These are phyloP conservation scores for Amphirosellinia nigrospora DNA, from an alignment of 495 filamentous ascomycete genomes.

Conservation along the genomic window DNA sequence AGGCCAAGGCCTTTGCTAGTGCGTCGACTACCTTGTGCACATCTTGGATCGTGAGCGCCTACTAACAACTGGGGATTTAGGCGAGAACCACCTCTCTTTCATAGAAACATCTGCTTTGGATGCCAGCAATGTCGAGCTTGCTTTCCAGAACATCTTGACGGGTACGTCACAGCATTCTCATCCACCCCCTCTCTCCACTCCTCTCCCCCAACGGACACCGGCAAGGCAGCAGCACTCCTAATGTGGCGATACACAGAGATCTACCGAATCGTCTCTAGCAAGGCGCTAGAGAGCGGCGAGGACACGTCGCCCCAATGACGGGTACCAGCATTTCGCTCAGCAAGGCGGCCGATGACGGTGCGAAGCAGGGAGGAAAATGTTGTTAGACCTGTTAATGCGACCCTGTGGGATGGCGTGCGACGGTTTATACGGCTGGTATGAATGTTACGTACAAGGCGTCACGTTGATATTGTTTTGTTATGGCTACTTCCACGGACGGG, in stretches of 20 bases:
- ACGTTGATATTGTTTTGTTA: conserved; percentile 42
- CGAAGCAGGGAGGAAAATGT: conserved; percentile 83
- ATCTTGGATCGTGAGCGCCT: conserved; percentile 1
- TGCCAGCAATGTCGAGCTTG: conserved; percentile 98
- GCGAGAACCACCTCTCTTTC: conserved; percentile 94
- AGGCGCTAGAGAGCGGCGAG: conserved; percentile 89
- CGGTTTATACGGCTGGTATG: conserved; percentile 49
- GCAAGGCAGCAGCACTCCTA: conserved; percentile 25
- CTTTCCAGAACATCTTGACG: conserved; percentile 99
- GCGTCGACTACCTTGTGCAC: conserved; percentile 42
- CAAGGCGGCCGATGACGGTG: conserved; percentile 73
- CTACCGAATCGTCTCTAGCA: conserved; percentile 98
- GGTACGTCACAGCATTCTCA: conserved; percentile 60
- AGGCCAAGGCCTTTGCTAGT: conserved; percentile 99
- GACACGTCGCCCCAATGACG: conserved; percentile 73
- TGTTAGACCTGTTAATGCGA: conserved; percentile 63
- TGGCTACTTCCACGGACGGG: conserved; percentile 35
- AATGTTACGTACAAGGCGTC: conserved; percentile 54
- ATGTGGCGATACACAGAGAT: conserved; percentile 70
- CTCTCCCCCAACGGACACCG: neutral
- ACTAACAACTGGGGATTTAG: conserved; percentile 53
- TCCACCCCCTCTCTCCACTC: neutral
- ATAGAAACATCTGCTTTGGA: conserved; percentile 99
- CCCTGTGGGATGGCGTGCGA: conserved; percentile 37
- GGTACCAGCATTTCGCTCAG: conserved; percentile 82